Conservation (phyloP, 73 alveolate genomes). For the Tetrahymena malaccensis region DNA sequence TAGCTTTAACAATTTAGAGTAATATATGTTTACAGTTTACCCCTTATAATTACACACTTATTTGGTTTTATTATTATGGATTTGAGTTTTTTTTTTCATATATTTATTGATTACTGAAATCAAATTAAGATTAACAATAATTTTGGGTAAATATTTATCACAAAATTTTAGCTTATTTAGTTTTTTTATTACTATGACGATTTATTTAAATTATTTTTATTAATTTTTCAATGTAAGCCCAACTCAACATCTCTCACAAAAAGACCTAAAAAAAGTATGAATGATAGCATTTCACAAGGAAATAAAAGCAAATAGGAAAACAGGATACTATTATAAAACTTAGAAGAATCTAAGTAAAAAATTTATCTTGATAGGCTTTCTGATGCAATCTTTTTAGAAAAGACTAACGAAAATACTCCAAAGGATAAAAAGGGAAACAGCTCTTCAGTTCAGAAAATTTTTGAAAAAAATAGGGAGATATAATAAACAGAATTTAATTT, state of each 20-base stretch:
- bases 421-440: not conserved
- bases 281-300: not conserved
- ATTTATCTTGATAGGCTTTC: not conserved
- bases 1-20: not conserved
- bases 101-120: not conserved
- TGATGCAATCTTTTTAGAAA: not conserved
- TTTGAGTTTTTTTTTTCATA: not conserved
- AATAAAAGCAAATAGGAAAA: not conserved
- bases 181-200: not conserved
- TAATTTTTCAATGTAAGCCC: not conserved
- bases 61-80: not conserved
- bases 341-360: not conserved
- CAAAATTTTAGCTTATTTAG: not conserved
- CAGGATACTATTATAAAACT: not conserved
- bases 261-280: not conserved
- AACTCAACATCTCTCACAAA: not conserved
- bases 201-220: not conserved
- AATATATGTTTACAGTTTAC: not conserved
- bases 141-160: not conserved
- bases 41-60: not conserved
- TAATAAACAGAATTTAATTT: not conserved
- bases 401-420: not conserved
- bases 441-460: not conserved
- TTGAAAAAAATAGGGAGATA: not conserved
- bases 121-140: not conserved